phyloP scores from a whole-genome alignment of 768 basidiomycete genomes.

The Lactarius deliciosus region DNA sequence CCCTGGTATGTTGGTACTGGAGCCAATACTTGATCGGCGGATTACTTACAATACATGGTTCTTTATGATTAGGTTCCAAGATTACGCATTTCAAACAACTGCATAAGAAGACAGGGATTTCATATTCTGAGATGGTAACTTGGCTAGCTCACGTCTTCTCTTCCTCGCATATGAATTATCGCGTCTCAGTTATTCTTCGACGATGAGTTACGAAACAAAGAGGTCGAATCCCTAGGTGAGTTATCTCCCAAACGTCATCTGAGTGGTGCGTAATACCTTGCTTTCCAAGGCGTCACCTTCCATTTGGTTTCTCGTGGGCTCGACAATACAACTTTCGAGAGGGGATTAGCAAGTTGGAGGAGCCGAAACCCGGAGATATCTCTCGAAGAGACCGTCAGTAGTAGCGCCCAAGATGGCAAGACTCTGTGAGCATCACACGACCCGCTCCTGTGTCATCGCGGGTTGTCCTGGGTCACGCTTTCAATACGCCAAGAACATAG shows the following conservation, averaged over 20 bases:
- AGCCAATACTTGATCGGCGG: background rate
- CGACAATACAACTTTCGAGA: constrained; percentile 58
- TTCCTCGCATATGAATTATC: background rate
- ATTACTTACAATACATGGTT: background rate
- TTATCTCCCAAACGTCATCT: background rate
- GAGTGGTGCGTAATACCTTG: background rate
- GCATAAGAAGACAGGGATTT: constrained; percentile 70
- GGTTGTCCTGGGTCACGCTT: background rate
- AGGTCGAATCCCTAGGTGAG: constrained; percentile 43
- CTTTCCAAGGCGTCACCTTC: constrained; percentile 71
- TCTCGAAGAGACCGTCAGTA: background rate
- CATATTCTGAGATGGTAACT: constrained; percentile 76
- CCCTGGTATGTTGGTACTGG: constrained; percentile 46
- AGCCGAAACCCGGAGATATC: constrained; percentile 39
- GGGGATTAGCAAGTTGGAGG: constrained; percentile 74
- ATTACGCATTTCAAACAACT: constrained; percentile 39
- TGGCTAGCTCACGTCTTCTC: background rate
- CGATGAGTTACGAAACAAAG: constrained; percentile 20
- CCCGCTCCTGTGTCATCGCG: background rate
- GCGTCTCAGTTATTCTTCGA: constrained; percentile 18
- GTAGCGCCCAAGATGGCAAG: background rate
- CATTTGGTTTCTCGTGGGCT: constrained; percentile 65
- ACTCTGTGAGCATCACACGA: background rate
- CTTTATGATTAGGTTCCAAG: constrained; percentile 59
- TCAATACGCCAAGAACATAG: background rate